Conservation (phyloP, 2,329 filamentous ascomycete species). For the Trichothecium roseum region DNA sequence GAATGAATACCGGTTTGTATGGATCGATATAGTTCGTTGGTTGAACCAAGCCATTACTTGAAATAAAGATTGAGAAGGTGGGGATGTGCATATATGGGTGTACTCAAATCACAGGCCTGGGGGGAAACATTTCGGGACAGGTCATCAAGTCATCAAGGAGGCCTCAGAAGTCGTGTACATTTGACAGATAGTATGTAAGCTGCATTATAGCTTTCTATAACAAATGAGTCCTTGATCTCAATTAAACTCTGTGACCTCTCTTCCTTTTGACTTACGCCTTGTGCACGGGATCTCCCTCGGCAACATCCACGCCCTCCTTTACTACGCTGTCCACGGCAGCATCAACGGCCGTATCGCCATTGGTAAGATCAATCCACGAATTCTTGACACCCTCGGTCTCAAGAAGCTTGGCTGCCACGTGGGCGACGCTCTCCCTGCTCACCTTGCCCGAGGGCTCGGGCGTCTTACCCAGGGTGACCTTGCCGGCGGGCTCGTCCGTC, state of each 20-base stretch:
- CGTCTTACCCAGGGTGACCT: slow-evolving; percentile 36
- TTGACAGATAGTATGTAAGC: too few species aligned
- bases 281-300: slow-evolving; percentile 39
- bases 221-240: too few species aligned
- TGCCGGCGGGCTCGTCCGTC: slow-evolving; percentile 36
- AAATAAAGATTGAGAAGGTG: background rate
- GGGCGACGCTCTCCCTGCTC: slow-evolving; percentile 50
- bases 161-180: too few species aligned
- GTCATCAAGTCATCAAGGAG: too few species aligned
- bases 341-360: slow-evolving; percentile 38
- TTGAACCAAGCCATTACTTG: too few species aligned
- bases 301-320: slow-evolving; percentile 36
- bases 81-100: background rate
- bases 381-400: slow-evolving; percentile 35
- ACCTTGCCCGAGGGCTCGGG: slow-evolving; percentile 26
- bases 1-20: too few species aligned
- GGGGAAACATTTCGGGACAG: too few species aligned
- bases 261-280: slow-evolving; percentile 9
- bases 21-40: too few species aligned
- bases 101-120: background rate
- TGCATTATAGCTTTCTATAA: too few species aligned
- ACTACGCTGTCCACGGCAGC: slow-evolving; percentile 38
- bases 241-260: too few species aligned
- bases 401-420: slow-evolving; percentile 44
- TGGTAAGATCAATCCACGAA: slow-evolving; percentile 44